Base-by-base conservation (phyloP, 768 basidiomycete species). In the Suillus hirtellus region DNA sequence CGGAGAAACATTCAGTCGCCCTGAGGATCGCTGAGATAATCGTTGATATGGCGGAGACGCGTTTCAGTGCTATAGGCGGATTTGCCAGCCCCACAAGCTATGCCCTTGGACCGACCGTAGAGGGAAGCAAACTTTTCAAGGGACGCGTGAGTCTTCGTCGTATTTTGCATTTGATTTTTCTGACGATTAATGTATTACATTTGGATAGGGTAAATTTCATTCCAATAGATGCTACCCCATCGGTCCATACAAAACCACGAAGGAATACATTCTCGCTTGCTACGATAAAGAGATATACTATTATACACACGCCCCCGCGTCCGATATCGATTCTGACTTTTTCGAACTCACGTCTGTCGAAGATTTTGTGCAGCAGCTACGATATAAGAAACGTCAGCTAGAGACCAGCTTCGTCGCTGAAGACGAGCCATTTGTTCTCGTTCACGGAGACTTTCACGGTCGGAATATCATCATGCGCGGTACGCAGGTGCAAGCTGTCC, bases 281-380 rank as follows among this genome's bases (percentile, higher is more conserved):
- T 27, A 50, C 27, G 49, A 50, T 24, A 50, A 50, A 50, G 49
- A 31, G 15, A 50, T 50, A 31, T 50, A 50, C 49, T 50, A 50
- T 3, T 50, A 50, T 31, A 50, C 27, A 1, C 47, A 49, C 27
- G 24, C 47, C 14, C 46, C 47, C 15, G 15, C 27, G 15, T 50
- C 49, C 27, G 15, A 50, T 50, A 50, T 50, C 27, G 49, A 31
- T 15, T 50, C 15, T 0, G 24, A 27, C 14, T 24, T 27, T 15
- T 50, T 31, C 49, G 15, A 50, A 17, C 3, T 15, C 7, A 50
- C 24, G 47, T 24, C 47, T 24, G 4, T 46, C 4, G n/a, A 47
- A 24, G 21, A 50, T 27, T 50, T 50, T 27, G 49, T 50, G 2
- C 49, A 31, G 49, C 49, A 50, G 3, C 49, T 50, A 17, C 49